These are phyloP conservation scores for Xylona heveae DNA, from an alignment of 495 filamentous ascomycete species.

Conservation along the genomic window DNA sequence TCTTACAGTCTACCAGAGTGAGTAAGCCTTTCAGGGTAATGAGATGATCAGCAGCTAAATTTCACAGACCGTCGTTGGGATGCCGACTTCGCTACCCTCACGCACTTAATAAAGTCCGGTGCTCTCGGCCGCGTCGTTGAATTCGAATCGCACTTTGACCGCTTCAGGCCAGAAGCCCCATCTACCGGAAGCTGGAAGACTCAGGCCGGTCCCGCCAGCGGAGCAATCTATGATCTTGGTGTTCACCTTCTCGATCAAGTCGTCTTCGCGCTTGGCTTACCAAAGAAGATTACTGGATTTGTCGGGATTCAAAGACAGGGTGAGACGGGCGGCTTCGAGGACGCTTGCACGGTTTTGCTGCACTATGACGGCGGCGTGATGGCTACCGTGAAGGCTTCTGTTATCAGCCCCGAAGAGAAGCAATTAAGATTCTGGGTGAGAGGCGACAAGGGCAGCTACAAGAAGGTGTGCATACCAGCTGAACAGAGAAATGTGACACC, in stretches of 20 bases:
- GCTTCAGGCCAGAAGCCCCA: constrained; percentile 34
- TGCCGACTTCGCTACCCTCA: constrained; percentile 62
- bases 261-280: constrained; percentile 57
- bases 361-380: constrained; percentile 37
- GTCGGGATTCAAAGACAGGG: constrained; percentile 39
- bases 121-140: constrained; percentile 51
- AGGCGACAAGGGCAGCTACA: constrained; percentile 60
- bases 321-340: constrained; percentile 37
- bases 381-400: constrained; percentile 45
- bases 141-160: constrained; percentile 72
- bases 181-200: constrained; percentile 45
- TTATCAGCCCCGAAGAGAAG: constrained; percentile 45
- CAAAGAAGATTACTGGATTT: constrained; percentile 43
- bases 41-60: constrained; percentile 4
- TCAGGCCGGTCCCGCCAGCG: constrained; percentile 42
- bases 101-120: constrained; percentile 31
- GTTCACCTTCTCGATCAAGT: constrained; percentile 70
- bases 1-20: constrained; percentile 70
- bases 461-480: constrained; percentile 27
- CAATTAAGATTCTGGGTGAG: constrained; percentile 68
- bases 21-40: constrained; percentile 3
- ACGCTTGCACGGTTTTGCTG: constrained; percentile 46
- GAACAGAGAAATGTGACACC: not conserved
- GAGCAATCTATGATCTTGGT: constrained; percentile 65
- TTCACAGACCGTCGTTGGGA: constrained; percentile 53